Base-by-base conservation (phyloP, 805 yeast genomes). In the Metschnikowia lochheadii region DNA sequence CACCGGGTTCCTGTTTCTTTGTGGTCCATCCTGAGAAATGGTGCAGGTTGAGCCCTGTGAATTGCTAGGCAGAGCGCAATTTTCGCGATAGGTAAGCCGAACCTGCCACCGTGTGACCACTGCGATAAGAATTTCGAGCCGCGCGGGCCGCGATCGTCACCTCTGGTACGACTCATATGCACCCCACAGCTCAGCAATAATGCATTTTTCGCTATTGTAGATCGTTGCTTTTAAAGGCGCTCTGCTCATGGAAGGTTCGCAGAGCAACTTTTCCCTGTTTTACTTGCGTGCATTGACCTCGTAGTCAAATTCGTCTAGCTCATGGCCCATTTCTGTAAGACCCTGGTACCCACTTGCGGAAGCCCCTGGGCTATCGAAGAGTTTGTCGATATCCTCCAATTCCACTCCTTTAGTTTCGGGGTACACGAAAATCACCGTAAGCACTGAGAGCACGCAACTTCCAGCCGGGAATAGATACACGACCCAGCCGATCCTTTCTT, bases 401-500 rank as follows among this genome's bases (percentile, higher is more conserved):
- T 73, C 78, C 15, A 71, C 64, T 3, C 77, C 77, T 55, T 71
- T 73, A 15, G 78, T 73, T 53, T 73, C 78, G 1, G 78, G 78
- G 53, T 70, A 73, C 49, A 63, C 68, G 36, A 61, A 49, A 33
- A 62, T 49, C 40, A 73, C 78, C 37, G 69, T 69, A 5, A 64
- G 10, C 6, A 70, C 63, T 14, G 73, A 67, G 2, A 69, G 51
- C 8, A 68, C 49, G 60, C 78, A 73, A 41, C 72, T 68, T 8
- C 57, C 43, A 1, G 74, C 74, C 3, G 78, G 78, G 40, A 72
- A 61, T 20, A 73, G 51, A 57, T 73, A 73, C 67, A 71, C 63
- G 40, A 62, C 65, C 78, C 78, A 73, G 36, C 69, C 69, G 21
- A 73, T 70, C 15, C 59, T 41, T 46, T 66, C 69, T 57, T 72